phyloP scores from a whole-genome alignment of 768 basidiomycete genomes.

The Lactifluus piperatus region DNA sequence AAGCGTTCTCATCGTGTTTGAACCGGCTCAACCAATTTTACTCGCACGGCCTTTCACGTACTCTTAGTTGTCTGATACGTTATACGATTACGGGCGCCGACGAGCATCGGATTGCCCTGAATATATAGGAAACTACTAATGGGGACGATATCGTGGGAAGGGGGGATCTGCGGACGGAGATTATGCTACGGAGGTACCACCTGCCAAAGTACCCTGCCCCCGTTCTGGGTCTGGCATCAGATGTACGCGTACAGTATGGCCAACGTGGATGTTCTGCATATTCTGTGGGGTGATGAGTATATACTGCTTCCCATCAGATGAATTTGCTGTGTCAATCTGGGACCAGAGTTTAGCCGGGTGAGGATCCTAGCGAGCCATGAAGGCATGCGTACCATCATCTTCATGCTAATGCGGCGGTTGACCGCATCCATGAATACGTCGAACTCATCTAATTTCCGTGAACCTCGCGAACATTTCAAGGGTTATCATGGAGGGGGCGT shows the following conservation, averaged over 20 bases:
- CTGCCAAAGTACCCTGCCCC: slow-evolving; percentile 43
- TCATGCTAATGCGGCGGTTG: slow-evolving; percentile 87
- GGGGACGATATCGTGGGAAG: background rate
- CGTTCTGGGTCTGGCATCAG: slow-evolving; percentile 75
- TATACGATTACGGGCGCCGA: background rate
- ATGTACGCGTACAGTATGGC: slow-evolving; percentile 63
- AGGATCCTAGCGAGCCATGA: background rate
- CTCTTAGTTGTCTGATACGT: background rate
- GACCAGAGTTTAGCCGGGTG: slow-evolving; percentile 13
- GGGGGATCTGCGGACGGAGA: background rate
- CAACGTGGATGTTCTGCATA: slow-evolving; percentile 65
- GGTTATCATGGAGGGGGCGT: slow-evolving; percentile 21
- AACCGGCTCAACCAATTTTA: too few species aligned
- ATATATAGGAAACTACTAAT: background rate
- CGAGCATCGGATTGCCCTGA: background rate
- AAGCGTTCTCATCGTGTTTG: too few species aligned
- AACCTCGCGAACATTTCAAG: background rate
- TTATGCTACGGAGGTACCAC: slow-evolving; percentile 18
- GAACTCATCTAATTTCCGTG: slow-evolving; percentile 65
- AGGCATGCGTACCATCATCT: slow-evolving; percentile 67
- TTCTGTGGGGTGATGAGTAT: slow-evolving; percentile 95
- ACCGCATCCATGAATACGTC: slow-evolving; percentile 98
- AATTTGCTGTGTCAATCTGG: slow-evolving; percentile 84
- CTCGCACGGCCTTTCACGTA: too few species aligned
- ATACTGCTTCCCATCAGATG: slow-evolving; percentile 84